Conservation (phyloP, 2,329 filamentous ascomycete genomes). For the Aspergillus quadricinctus region DNA sequence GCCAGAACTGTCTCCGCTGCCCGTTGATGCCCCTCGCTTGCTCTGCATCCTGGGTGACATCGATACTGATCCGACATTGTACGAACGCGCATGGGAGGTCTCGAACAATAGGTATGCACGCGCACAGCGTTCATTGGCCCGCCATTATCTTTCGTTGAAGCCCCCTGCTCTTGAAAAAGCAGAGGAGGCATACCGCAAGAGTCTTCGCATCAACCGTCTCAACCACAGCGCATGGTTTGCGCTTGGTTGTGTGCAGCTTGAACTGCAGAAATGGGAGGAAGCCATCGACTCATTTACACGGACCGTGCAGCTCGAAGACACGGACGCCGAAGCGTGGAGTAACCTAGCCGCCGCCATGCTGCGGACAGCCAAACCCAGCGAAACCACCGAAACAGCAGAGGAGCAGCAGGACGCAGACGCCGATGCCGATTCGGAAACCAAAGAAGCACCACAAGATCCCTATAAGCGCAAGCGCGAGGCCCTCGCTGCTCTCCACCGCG, state of each 20-base stretch:
- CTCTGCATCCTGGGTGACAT: conserved; percentile 94
- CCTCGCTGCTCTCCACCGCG: conserved; percentile 79
- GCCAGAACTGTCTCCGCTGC: conserved; percentile 63
- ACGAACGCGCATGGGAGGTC: conserved; percentile 81
- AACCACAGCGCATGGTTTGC: conserved; percentile 85
- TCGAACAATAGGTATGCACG: conserved; percentile 77
- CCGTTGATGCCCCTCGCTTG: conserved; percentile 77
- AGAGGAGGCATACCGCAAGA: conserved; percentile 71
- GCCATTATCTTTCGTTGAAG: conserved; percentile 65
- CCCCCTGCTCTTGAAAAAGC: conserved; percentile 61
- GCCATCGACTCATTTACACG: conserved; percentile 80
- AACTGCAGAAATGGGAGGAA: conserved; percentile 69
- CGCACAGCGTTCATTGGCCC: conserved; percentile 81
- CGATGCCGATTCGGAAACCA: conserved; percentile 13
- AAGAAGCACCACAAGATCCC: conserved; percentile 42
- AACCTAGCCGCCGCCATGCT: conserved; percentile 85
- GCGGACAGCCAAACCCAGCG: conserved; percentile 39
- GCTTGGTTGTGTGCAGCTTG: conserved; percentile 80
- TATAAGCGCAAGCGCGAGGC: conserved; percentile 67
- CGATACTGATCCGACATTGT: conserved; percentile 68
- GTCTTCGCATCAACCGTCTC: conserved; percentile 72
- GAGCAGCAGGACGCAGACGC: conserved; percentile 30
- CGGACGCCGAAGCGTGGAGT: conserved; percentile 89
- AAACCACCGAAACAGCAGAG: conserved; percentile 4
- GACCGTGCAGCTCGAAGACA: conserved; percentile 78